A percentile compares a stretch with the other conserved stretches of the same genome.
These are phyloP conservation scores for Tilletiopsis washingtonensis DNA, from an alignment of 1,284 basidiomycete genomes.

Conservation along the genomic window DNA sequence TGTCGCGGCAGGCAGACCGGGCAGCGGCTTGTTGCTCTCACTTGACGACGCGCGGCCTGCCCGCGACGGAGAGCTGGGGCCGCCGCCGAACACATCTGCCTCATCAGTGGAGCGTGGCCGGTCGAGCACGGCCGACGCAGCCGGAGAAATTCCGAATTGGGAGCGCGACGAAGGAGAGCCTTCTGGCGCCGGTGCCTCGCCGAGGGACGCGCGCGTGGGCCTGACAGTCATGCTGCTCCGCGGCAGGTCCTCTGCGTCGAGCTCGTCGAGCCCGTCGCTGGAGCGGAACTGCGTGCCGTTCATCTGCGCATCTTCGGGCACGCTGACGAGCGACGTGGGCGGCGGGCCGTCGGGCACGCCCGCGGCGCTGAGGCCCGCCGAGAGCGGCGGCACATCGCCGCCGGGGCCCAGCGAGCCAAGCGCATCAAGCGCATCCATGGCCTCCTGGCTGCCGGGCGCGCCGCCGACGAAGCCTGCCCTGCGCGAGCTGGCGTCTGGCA, in stretches of 20 bases:
- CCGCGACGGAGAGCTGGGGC: no score
- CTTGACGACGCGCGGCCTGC: slow-evolving; percentile 9
- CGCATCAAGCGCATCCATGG: slow-evolving; percentile 20
- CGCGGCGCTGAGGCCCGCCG: background rate
- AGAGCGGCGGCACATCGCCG: slow-evolving; percentile 25
- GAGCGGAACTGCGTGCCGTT: slow-evolving; percentile 7
- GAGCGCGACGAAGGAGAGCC: background rate
- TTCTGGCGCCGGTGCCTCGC: background rate
- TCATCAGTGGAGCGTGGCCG: no score
- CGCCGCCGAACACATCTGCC: no score
- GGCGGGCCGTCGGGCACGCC: background rate
- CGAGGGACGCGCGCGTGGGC: background rate
- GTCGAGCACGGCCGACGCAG: background rate
- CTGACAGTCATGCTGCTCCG: background rate
- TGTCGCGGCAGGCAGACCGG: slow-evolving; percentile 12
- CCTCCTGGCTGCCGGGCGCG: slow-evolving; percentile 28
- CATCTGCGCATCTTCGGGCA: slow-evolving; percentile 30
- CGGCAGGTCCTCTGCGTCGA: background rate
- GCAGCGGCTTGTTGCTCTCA: slow-evolving; percentile 30
- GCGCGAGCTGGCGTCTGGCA: no score
- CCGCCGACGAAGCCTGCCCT: background rate
- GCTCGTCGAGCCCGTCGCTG: background rate
- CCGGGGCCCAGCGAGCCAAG: slow-evolving; percentile 26
- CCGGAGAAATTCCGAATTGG: background rate
- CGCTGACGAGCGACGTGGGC: slow-evolving; percentile 16